Evolutionary conservation across 1,284 basidiomycete species (phyloP).

Genomic region (Tilletia caries): DNA sequence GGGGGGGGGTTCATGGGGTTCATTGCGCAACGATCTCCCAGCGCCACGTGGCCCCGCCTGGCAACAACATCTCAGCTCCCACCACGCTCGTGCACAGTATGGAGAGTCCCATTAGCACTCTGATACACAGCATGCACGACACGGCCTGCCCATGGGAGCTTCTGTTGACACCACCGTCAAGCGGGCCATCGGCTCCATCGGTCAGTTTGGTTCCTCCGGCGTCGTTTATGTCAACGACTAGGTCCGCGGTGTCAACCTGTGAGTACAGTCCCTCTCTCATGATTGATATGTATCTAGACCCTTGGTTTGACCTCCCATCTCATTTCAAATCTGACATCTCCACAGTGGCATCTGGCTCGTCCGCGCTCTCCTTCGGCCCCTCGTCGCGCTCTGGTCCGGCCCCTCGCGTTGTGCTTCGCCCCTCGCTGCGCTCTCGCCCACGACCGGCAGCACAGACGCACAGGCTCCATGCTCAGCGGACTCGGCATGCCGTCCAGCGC

Average conservation of each 20-base stretch:
- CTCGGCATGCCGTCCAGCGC: background rate
- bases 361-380: too few relatives aligned
- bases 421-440: too few relatives aligned
- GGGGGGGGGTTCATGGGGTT: too few relatives aligned
- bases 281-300: too few relatives aligned
- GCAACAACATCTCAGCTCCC: background rate
- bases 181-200: background rate
- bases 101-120: background rate
- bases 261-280: too few relatives aligned
- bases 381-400: too few relatives aligned
- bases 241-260: conserved; percentile 13
- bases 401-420: too few relatives aligned
- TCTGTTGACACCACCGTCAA: background rate
- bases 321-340: background rate
- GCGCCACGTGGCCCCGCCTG: too few relatives aligned
- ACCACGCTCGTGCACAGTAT: background rate
- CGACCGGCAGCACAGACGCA: background rate
- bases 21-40: too few relatives aligned
- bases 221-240: conserved; percentile 5
- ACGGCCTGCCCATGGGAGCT: background rate
- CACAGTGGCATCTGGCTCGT: conserved; percentile 16
- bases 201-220: background rate
- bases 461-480: background rate
- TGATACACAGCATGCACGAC: background rate
- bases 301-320: background rate